Evolutionary conservation across 2,329 filamentous ascomycete genomes (phyloP).

Genomic region (Calonectria naviculata): DNA sequence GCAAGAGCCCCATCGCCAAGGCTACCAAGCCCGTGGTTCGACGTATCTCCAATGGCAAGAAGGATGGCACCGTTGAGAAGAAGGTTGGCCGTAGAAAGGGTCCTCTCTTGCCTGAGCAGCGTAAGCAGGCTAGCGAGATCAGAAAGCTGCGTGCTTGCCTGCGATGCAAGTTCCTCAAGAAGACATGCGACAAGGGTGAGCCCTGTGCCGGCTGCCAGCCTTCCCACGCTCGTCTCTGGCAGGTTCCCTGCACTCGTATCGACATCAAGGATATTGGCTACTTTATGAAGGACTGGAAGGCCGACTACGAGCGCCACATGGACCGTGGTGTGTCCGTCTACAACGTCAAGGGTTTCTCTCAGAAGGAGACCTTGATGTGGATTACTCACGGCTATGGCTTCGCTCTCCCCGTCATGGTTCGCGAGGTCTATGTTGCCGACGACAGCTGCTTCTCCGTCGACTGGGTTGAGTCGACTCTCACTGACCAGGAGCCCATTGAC

Average conservation of each 20-base stretch:
- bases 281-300: conserved; percentile 99
- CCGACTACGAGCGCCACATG: conserved; percentile 93
- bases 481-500: conserved; percentile 76
- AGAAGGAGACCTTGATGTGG: conserved; percentile 80
- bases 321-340: conserved; percentile 89
- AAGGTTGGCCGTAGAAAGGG: conserved; percentile 92
- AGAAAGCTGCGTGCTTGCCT: conserved; percentile 93
- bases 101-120: conserved; percentile 90
- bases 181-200: conserved; percentile 98
- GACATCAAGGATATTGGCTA: conserved; percentile 99
- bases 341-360: conserved; percentile 88
- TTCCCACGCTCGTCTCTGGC: conserved; percentile 94
- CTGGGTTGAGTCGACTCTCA: conserved; percentile 86
- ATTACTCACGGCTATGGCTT: conserved; percentile 97
- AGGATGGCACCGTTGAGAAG: conserved; percentile 84
- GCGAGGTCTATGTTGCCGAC: conserved; percentile 92
- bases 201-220: conserved; percentile 96
- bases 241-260: conserved; percentile 96
- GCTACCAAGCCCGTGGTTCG: conserved; percentile 85
- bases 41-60: conserved; percentile 81
- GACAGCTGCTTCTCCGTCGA: conserved; percentile 94
- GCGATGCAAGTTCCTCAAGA: conserved; percentile 98
- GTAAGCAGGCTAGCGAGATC: conserved; percentile 97
- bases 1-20: conserved; percentile 85
- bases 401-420: conserved; percentile 90